Evolutionary conservation across 1,284 basidiomycete species (phyloP).

Genomic region (Coniferiporia weirii): DNA sequence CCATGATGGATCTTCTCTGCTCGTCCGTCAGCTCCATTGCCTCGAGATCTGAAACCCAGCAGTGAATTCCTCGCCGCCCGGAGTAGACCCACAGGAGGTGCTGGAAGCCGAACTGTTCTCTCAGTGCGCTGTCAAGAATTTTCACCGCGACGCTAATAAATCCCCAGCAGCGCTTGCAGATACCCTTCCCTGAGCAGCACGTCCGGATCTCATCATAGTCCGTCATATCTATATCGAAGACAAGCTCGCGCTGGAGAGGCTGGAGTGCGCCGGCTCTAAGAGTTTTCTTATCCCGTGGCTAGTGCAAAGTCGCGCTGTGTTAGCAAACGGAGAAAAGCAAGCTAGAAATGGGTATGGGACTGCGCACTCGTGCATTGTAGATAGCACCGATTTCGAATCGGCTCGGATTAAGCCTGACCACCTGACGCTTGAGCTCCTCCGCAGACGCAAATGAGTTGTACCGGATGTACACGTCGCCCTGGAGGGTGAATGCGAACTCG

Average conservation of each 20-base stretch:
- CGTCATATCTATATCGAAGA: slow-evolving; percentile 99
- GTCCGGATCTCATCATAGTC: slow-evolving; percentile 97
- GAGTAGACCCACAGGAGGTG: slow-evolving; percentile 97
- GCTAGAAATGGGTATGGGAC: slow-evolving; percentile 10
- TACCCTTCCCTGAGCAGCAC: slow-evolving; percentile 89
- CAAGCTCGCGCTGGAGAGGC: slow-evolving; percentile 85
- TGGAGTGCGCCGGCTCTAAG: slow-evolving; percentile 71
- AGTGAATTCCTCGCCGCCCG: slow-evolving; percentile 95
- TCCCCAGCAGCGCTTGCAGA: slow-evolving; percentile 92
- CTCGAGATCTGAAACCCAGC: slow-evolving; percentile 92
- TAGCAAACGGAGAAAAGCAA: slow-evolving; percentile 3
- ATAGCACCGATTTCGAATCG: slow-evolving; percentile 97
- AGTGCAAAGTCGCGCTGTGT: slow-evolving; percentile 5
- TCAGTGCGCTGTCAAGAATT: slow-evolving; percentile 77
- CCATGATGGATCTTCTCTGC: slow-evolving; percentile 81
- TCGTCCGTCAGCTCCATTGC: slow-evolving; percentile 92
- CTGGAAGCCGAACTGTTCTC: slow-evolving; percentile 81
- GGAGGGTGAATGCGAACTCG: slow-evolving; percentile 96
- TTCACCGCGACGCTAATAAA: slow-evolving; percentile 93
- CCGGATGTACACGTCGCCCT: slow-evolving; percentile 88
- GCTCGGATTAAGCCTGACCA: slow-evolving; percentile 76
- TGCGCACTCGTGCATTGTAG: slow-evolving; percentile 79
- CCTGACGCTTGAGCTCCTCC: slow-evolving; percentile 92
- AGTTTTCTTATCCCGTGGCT: slow-evolving; percentile 91
- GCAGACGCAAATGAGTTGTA: slow-evolving; percentile 87